Conservation (phyloP, 176 grass and related monocot species). For the Bothriochloa decipiens region DNA sequence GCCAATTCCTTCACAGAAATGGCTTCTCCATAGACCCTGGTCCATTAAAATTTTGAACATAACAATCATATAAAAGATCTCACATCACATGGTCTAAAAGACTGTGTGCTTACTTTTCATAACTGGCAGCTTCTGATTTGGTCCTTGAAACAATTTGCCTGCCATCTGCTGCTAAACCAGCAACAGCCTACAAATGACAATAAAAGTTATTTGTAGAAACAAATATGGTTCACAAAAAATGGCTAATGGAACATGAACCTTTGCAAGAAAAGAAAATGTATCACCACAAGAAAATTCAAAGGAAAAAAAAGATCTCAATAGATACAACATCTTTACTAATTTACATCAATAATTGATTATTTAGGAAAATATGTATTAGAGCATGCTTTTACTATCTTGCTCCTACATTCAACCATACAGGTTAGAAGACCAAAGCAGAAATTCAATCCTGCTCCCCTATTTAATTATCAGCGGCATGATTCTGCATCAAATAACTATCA, state of each 20-base stretch:
- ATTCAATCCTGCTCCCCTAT: background rate
- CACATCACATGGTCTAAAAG: background rate
- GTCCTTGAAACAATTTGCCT: conserved; percentile 69
- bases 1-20: conserved; percentile 80
- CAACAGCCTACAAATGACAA: conserved; percentile 46
- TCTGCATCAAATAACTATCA: background rate
- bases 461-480: background rate
- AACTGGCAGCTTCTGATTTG: conserved; percentile 66
- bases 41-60: conserved; percentile 7
- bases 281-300: too few species aligned
- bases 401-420: background rate
- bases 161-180: conserved; percentile 77
- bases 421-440: background rate
- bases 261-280: background rate
- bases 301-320: background rate
- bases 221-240: background rate
- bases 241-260: background rate
- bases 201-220: background rate
- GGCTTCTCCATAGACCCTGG: conserved; percentile 63
- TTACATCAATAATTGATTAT: background rate
- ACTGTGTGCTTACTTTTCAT: conserved; percentile 40
- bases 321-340: background rate
- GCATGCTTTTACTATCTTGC: background rate
- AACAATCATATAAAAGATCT: conserved; percentile 17
- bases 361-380: background rate